Conservation (phyloP, 139 green algal genomes). For the Closterium sp. region DNA sequence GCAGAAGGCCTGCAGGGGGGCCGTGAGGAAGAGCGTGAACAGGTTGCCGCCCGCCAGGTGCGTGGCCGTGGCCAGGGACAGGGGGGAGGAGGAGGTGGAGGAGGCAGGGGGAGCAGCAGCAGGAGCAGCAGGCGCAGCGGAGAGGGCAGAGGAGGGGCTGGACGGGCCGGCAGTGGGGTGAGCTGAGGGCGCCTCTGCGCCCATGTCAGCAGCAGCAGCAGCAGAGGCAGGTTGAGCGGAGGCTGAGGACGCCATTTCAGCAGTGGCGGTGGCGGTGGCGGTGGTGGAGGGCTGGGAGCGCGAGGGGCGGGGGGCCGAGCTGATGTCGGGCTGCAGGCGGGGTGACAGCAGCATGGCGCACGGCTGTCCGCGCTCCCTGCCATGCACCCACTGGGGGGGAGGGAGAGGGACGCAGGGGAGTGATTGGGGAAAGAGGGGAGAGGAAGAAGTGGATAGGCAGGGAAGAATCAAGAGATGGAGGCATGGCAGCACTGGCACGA, state of each 20-base stretch:
- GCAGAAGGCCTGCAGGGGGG: neutral
- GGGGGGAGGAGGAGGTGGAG: neutral
- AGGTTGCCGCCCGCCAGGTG: neutral
- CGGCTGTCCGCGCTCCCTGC: constrained; percentile 67
- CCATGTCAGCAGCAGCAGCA: neutral
- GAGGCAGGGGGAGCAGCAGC: neutral
- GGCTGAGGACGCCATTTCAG: neutral
- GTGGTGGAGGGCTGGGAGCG: neutral
- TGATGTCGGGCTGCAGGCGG: constrained; percentile 60
- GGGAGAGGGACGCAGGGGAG: neutral
- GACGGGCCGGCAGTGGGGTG: neutral
- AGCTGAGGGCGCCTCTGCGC: neutral
- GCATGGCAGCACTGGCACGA: too few relatives aligned
- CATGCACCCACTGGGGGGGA: constrained; percentile 64
- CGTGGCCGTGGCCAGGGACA: neutral
- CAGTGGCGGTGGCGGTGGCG: neutral
- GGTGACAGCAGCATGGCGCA: constrained; percentile 70
- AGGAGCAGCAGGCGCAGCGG: neutral
- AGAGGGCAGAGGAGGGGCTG: neutral
- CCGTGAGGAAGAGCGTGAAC: neutral
- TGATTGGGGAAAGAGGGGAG: neutral
- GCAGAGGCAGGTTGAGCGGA: neutral
- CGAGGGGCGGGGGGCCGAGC: neutral
- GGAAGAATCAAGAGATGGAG: too few relatives aligned
- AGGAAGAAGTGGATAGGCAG: neutral